A percentile compares a stretch with the other conserved stretches of the same genome.
phyloP scores from a whole-genome alignment of 768 basidiomycete species.

The Lentinula boryana region DNA sequence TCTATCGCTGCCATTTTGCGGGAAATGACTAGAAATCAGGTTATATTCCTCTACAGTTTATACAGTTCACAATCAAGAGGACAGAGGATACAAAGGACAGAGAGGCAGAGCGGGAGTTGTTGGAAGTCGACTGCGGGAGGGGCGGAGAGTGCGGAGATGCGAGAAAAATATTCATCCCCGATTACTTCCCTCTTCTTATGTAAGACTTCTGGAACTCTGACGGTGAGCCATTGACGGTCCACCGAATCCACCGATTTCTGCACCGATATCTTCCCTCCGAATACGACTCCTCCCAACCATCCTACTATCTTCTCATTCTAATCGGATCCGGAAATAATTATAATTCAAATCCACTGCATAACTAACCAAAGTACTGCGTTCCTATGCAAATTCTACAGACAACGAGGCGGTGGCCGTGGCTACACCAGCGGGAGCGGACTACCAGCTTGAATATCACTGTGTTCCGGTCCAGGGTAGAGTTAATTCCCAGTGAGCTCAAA shows the following conservation, averaged over 20 bases:
- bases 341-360: too few relatives aligned
- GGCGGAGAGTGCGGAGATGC: not conserved
- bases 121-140: not conserved
- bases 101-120: not conserved
- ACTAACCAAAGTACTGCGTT: too few relatives aligned
- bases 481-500: too few relatives aligned
- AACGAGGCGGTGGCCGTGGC: too few relatives aligned
- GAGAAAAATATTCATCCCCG: not conserved
- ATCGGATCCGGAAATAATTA: not conserved
- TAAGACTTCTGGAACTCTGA: not conserved
- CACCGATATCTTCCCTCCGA: not conserved
- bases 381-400: too few relatives aligned
- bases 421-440: too few relatives aligned
- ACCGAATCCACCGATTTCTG: not conserved
- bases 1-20: not conserved
- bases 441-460: too few relatives aligned
- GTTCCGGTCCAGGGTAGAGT: too few relatives aligned
- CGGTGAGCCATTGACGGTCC: not conserved
- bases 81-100: not conserved
- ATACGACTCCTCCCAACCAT: too few relatives aligned
- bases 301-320: not conserved
- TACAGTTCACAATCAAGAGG: too few relatives aligned
- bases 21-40: too few relatives aligned
- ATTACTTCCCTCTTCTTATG: not conserved
- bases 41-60: too few relatives aligned